Evolutionary conservation across 2,329 filamentous ascomycete genomes (phyloP), one percentile per base, ranked within the genome.

Genomic region (Raffaelea deltoideospora): DNA sequence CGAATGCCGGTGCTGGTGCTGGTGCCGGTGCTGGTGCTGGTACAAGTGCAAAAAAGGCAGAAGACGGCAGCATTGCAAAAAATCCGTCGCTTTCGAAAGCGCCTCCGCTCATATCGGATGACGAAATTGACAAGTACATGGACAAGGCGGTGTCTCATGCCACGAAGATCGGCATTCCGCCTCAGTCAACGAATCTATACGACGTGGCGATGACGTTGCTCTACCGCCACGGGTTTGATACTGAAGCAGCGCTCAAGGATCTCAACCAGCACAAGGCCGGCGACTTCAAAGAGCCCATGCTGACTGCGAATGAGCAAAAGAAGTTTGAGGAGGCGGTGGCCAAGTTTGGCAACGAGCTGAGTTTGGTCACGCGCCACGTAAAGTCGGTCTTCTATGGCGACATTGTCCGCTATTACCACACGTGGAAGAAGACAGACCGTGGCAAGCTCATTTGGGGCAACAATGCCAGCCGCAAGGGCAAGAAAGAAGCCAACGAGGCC

Each of bases 371-470:
- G 45, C 77, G 81, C 47, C 82, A 94, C 54, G 83, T 95, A 49
- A 87, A 85, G 56, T 83, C 79, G 0, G 74, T 90, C 47, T 75
- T 73, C 29, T 76, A 86, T 43, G 76, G 79, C 35, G 74, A 84
- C 40, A 79, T 95, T 43, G 85, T 93, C 20, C 81, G 90, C 4
- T 92, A 82, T 53, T 98, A 96, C 58, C 98, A 98, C 54, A 83
- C 83, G 45, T 98, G 90, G 90, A 98, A 98, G 61, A 96, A 96
- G 58, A 85, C 85, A 0, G 70, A 79, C 2, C 76, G 79, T 40
- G 90, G 90, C 29, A 78, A 73, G 51, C 76, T 90, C 48, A 76
- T 98, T 18, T 95, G 90, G 87, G 85, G 85, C 41, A 83, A 77
- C 45, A 94, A 81, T 49, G 76, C 83, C 35, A 85, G 83, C 10